phyloP scores from a whole-genome alignment of 1,284 basidiomycete species.

The Ustilago crameri region DNA sequence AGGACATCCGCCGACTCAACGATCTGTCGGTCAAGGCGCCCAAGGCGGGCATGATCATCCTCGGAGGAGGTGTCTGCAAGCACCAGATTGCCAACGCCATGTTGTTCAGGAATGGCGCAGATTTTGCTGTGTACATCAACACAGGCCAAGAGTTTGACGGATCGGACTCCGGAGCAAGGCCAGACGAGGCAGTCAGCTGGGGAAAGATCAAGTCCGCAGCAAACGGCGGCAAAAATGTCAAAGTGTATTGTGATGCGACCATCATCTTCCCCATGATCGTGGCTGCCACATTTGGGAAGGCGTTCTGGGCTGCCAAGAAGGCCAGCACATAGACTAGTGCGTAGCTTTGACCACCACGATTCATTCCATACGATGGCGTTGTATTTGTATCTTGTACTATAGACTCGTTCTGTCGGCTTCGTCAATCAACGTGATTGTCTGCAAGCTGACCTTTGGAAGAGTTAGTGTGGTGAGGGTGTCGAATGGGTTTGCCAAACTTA shows the following conservation, averaged over 20 bases:
- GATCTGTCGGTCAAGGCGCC: slow-evolving; percentile 86
- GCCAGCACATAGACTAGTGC: slow-evolving; percentile 1
- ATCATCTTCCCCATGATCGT: slow-evolving; percentile 90
- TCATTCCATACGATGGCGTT: background rate
- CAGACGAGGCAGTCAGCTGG: slow-evolving; percentile 99
- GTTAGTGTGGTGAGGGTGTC: no score
- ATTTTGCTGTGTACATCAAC: slow-evolving; percentile 97
- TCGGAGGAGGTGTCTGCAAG: slow-evolving; percentile 98
- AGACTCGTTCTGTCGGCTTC: slow-evolving; percentile 6
- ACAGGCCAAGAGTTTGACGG: slow-evolving; percentile 99
- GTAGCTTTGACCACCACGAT: background rate
- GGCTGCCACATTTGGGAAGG: slow-evolving; percentile 79
- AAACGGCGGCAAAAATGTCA: slow-evolving; percentile 84
- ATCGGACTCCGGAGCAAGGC: slow-evolving; percentile 94
- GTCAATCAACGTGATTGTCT: no score
- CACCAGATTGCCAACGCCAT: slow-evolving; percentile 99
- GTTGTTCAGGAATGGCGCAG: slow-evolving; percentile 97
- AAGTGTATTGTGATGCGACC: slow-evolving; percentile 82
- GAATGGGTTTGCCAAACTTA: no score
- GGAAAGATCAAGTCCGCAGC: slow-evolving; percentile 86
- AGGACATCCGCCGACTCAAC: slow-evolving; percentile 91
- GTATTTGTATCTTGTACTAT: slow-evolving; percentile 21
- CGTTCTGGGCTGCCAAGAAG: slow-evolving; percentile 29
- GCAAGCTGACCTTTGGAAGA: no score
- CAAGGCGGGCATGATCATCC: slow-evolving; percentile 97